These are phyloP conservation scores for Epichloe sp. DNA, from an alignment of 2,329 filamentous ascomycete genomes.

Conservation along the genomic window DNA sequence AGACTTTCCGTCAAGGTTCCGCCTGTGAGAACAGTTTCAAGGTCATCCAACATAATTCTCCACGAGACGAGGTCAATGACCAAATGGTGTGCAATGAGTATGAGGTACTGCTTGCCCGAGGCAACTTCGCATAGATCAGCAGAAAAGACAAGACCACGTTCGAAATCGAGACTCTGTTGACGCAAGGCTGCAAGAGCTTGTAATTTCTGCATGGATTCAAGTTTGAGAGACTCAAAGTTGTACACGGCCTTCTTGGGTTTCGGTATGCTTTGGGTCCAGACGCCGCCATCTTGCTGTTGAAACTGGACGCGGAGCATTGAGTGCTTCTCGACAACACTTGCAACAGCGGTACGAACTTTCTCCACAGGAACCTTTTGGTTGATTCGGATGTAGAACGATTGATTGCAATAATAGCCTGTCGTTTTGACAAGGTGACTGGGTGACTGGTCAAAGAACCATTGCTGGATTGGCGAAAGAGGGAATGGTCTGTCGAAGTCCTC, in stretches of 20 bases:
- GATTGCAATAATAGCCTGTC: not conserved
- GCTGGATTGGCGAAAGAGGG: slow-evolving; percentile 4
- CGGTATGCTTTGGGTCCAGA: slow-evolving; percentile 2
- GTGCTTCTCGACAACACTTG: slow-evolving; percentile 3
- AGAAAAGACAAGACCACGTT: slow-evolving; percentile 2
- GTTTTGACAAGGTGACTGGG: not conserved
- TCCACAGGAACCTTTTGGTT: not conserved
- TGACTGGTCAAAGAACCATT: slow-evolving; percentile 4
- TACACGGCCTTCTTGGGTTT: not conserved
- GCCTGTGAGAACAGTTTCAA: slow-evolving; percentile 24
- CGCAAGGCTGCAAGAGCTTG: not conserved
- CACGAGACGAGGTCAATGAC: slow-evolving; percentile 33
- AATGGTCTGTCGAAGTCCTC: slow-evolving; percentile 2
- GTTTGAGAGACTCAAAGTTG: not conserved
- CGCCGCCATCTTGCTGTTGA: not conserved
- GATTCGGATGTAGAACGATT: slow-evolving; percentile 1
- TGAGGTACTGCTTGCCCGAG: slow-evolving; percentile 13
- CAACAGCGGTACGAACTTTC: not conserved
- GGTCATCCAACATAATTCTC: slow-evolving; percentile 29
- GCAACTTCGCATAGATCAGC: slow-evolving; percentile 1
- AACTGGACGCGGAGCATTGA: slow-evolving; percentile 7
- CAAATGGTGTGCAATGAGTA: slow-evolving; percentile 23
- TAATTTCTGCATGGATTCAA: not conserved
- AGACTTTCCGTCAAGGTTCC: not conserved
- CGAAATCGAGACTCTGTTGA: not conserved